Evolutionary conservation across 108 stramenopile genomes (phyloP).

Genomic region (Bacterosira constricta): DNA sequence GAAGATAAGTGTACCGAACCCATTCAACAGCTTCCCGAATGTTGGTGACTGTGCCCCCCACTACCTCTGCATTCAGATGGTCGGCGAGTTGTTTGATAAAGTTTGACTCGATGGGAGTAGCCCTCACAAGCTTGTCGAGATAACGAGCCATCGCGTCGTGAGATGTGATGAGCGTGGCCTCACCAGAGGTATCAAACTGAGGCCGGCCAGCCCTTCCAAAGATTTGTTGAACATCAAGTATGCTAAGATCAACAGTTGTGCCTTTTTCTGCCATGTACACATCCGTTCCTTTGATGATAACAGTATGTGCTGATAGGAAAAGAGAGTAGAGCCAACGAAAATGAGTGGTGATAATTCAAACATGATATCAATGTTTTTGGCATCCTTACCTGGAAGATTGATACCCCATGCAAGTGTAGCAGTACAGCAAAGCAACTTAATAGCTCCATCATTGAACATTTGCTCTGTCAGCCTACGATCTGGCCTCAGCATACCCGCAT

Average conservation of each 20-base stretch:
- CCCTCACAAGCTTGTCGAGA: conserved; percentile 90
- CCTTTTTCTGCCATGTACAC: conserved; percentile 99
- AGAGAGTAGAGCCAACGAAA: conserved; percentile 66
- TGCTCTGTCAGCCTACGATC: conserved; percentile 95
- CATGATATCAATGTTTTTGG: too few relatives aligned
- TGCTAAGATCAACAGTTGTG: conserved; percentile 90
- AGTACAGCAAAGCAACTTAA: conserved; percentile 96
- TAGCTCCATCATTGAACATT: conserved; percentile 95
- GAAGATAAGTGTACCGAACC: conserved; percentile 97
- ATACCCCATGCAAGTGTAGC: conserved; percentile 96
- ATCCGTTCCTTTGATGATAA: conserved; percentile 98
- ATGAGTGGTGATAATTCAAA: not conserved
- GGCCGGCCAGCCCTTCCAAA: conserved; percentile 98
- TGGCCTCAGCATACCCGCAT: conserved; percentile 98
- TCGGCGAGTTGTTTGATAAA: conserved; percentile 96
- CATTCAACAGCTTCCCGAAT: conserved; percentile 92
- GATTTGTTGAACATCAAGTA: conserved; percentile 98
- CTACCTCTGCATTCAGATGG: conserved; percentile 98
- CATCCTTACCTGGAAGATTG: conserved; percentile 95
- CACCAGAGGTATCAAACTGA: conserved; percentile 96
- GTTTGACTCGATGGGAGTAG: conserved; percentile 93
- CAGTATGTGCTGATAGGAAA: conserved; percentile 90
- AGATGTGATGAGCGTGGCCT: conserved; percentile 96
- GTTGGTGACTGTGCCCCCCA: conserved; percentile 95
- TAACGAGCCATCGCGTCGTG: conserved; percentile 90